These are phyloP conservation scores for Thraustochytrium sp. DNA, from an alignment of 352 stramenopile species.

Conservation along the genomic window DNA sequence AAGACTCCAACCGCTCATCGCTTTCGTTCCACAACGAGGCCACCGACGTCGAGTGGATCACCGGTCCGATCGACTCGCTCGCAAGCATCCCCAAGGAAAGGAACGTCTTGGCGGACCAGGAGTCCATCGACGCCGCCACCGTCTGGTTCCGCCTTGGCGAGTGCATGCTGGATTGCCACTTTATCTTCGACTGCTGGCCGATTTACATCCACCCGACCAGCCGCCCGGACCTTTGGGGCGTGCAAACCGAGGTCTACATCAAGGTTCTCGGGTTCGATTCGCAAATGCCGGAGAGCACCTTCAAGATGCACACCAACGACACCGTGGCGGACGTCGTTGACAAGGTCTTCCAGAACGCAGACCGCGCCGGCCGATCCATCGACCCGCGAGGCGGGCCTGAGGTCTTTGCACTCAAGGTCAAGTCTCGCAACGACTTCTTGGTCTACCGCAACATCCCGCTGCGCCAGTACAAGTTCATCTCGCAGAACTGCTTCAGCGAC, in stretches of 20 bases:
- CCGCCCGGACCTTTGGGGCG: conserved; percentile 1
- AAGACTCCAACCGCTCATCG: no score
- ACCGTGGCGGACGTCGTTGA: conserved; percentile 33
- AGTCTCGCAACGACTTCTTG: conserved; percentile 35
- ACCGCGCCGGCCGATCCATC: neutral
- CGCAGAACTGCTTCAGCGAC: neutral
- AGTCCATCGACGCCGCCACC: neutral
- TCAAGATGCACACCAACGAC: neutral
- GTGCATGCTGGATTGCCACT: conserved; percentile 9
- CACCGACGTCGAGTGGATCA: conserved; percentile 34
- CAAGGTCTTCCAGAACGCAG: conserved; percentile 26
- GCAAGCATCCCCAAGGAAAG: neutral
- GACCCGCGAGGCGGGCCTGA: neutral
- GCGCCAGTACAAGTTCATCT: conserved; percentile 25
- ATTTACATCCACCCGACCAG: conserved; percentile 4
- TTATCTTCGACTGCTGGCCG: conserved; percentile 32
- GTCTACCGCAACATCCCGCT: conserved; percentile 28
- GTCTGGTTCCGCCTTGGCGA: neutral
- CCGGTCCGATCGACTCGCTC: neutral
- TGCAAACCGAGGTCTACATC: neutral
- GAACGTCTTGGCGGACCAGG: neutral
- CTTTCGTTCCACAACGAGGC: conserved; percentile 11
- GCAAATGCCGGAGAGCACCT: conserved; percentile 5
- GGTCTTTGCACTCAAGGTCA: neutral
- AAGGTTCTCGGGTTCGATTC: neutral